Conservation (phyloP, 2,329 filamentous ascomycete genomes). For the Exophiala sideris region DNA sequence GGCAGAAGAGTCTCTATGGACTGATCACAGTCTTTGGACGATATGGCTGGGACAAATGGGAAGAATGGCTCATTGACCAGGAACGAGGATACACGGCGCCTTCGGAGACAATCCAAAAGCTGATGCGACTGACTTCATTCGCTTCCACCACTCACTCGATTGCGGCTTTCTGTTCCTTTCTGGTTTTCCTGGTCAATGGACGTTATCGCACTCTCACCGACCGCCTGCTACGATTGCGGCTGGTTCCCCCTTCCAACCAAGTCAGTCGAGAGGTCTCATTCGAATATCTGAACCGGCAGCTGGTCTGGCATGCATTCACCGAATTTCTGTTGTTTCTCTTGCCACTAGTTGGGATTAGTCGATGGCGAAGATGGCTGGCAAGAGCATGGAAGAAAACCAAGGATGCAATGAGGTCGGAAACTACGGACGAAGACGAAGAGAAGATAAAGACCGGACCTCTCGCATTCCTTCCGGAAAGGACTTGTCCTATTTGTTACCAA, state of each 20-base stretch:
- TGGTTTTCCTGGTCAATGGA: constrained; percentile 87
- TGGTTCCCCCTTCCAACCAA: constrained; percentile 80
- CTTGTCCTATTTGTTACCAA: constrained; percentile 94
- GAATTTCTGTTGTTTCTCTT: constrained; percentile 96
- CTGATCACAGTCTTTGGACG: constrained; percentile 79
- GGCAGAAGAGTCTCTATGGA: constrained; percentile 83
- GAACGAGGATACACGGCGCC: constrained; percentile 62
- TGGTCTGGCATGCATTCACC: constrained; percentile 99
- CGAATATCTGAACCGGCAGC: constrained; percentile 93
- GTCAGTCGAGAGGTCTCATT: constrained; percentile 91
- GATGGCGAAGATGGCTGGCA: constrained; percentile 87
- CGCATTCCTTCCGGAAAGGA: constrained; percentile 82
- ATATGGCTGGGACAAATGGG: constrained; percentile 91
- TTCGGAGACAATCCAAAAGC: constrained; percentile 48
- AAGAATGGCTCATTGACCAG: constrained; percentile 74
- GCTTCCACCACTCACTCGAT: constrained; percentile 73
- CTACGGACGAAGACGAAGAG: constrained; percentile 48
- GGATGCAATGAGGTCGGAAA: constrained; percentile 53
- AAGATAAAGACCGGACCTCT: constrained; percentile 67
- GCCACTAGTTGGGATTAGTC: constrained; percentile 90
- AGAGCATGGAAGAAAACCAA: constrained; percentile 81
- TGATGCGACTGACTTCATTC: constrained; percentile 68
- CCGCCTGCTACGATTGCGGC: constrained; percentile 74
- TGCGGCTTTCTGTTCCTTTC: constrained; percentile 78
- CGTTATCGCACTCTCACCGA: constrained; percentile 89